These are phyloP conservation scores for Endocarpon pusillum DNA, from an alignment of 495 filamentous ascomycete species.

Conservation along the genomic window DNA sequence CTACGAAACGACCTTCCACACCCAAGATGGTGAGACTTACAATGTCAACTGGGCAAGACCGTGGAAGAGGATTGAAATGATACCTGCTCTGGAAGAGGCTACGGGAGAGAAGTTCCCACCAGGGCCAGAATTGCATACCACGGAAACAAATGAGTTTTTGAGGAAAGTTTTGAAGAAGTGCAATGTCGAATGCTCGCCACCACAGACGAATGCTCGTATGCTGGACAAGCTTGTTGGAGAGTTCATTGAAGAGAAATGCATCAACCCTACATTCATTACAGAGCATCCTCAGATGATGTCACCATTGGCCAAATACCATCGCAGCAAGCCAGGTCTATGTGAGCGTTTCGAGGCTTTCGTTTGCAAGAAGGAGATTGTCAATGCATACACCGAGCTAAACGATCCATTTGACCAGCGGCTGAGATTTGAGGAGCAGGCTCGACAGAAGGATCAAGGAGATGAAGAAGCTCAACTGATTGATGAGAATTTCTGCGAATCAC, in stretches of 20 bases:
- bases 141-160: conserved; percentile 75
- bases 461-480: conserved; percentile 93
- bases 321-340: conserved; percentile 63
- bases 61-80: conserved; percentile 93
- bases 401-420: conserved; percentile 87
- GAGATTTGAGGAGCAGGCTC: conserved; percentile 90
- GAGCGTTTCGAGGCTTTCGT: conserved; percentile 97
- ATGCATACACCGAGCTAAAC: conserved; percentile 97
- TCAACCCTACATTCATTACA: conserved; percentile 93
- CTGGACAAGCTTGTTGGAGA: conserved; percentile 93
- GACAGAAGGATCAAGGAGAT: conserved; percentile 90
- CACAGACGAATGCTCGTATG: conserved; percentile 90
- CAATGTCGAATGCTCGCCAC: conserved; percentile 75
- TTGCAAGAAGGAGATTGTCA: conserved; percentile 90
- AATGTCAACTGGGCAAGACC: conserved; percentile 90
- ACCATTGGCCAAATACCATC: conserved; percentile 89
- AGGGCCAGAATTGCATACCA: conserved; percentile 72
- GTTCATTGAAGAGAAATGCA: conserved; percentile 83
- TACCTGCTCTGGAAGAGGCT: conserved; percentile 76
- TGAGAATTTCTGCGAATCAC: conserved; percentile 72
- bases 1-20: conserved; percentile 68
- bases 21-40: conserved; percentile 66
- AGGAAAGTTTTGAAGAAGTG: conserved; percentile 70
- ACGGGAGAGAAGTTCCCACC: conserved; percentile 89
- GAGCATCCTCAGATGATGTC: conserved; percentile 96